A percentile compares a stretch with the other conserved stretches of the same genome.
Conservation (phyloP, 1,284 basidiomycete species). For the Neonothopanus nambi region DNA sequence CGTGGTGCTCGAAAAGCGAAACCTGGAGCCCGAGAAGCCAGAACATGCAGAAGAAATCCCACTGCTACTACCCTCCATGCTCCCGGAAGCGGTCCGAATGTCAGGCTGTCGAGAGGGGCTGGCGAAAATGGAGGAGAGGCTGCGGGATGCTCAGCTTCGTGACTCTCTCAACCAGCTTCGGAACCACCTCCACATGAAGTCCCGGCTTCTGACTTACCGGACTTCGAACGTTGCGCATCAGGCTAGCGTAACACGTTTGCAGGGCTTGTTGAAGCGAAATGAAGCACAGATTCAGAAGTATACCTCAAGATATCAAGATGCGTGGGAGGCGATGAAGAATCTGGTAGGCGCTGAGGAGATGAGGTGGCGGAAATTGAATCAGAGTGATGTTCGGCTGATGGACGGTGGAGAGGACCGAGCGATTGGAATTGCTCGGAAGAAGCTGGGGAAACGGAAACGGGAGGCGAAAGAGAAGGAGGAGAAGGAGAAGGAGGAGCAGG, state of each 20-base stretch:
- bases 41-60: too few relatives aligned
- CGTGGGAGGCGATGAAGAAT: not conserved
- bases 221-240: constrained; percentile 5
- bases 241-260: not conserved
- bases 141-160: too few relatives aligned
- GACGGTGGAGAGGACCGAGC: not conserved
- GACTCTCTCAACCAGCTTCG: too few relatives aligned
- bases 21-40: too few relatives aligned
- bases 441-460: not conserved
- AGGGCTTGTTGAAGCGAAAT: constrained; percentile 2
- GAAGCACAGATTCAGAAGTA: constrained; percentile 1
- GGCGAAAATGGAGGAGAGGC: not conserved
- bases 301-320: not conserved
- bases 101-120: not conserved
- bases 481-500: too few relatives aligned
- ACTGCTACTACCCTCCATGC: too few relatives aligned
- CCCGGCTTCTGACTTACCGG: constrained; percentile 4
- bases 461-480: not conserved
- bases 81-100: too few relatives aligned
- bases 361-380: not conserved
- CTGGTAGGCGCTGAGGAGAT: not conserved
- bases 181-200: too few relatives aligned
- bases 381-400: not conserved
- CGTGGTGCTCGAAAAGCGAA: too few relatives aligned
- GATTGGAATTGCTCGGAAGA: constrained; percentile 1